Evolutionary conservation across 73 alveolate species (phyloP).

Genomic region (Tetrahymena thermophila): DNA sequence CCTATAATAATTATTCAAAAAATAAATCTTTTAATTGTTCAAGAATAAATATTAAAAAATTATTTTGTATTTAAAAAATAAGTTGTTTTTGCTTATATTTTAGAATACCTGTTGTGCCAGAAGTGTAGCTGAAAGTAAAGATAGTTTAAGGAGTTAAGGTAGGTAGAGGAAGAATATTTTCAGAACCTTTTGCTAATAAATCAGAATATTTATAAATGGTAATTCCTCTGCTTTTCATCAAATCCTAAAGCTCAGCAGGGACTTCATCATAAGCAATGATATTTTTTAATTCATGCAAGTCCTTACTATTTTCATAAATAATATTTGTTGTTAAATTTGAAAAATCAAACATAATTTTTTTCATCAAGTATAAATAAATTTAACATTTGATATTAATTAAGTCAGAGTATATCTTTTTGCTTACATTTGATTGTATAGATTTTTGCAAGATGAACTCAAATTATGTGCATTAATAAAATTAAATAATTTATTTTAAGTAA

Average conservation of each 20-base stretch:
- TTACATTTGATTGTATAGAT: not conserved
- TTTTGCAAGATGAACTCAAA: no score
- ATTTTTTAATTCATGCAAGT: not conserved
- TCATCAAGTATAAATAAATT: no score
- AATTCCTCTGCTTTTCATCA: not conserved
- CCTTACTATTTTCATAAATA: not conserved
- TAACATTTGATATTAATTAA: no score
- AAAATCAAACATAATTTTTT: not conserved
- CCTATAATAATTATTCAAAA: not conserved
- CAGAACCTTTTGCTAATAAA: not conserved
- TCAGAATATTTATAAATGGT: conserved; percentile 5
- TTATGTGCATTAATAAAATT: no score
- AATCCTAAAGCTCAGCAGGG: not conserved
- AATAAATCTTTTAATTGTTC: no score
- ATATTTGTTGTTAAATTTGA: not conserved
- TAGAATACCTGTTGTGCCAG: conserved; percentile 93
- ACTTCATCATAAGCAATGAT: conserved; percentile 1
- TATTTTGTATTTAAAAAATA: not conserved
- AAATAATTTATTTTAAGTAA: not conserved
- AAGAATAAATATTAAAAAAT: no score
- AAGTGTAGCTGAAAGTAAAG: conserved; percentile 86
- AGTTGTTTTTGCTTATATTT: not conserved
- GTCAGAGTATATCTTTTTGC: not conserved
- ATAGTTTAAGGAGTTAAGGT: conserved; percentile 34
- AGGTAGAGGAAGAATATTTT: not conserved